Evolutionary conservation across 1,284 basidiomycete species (phyloP).

Genomic region (Naganishia sp.): DNA sequence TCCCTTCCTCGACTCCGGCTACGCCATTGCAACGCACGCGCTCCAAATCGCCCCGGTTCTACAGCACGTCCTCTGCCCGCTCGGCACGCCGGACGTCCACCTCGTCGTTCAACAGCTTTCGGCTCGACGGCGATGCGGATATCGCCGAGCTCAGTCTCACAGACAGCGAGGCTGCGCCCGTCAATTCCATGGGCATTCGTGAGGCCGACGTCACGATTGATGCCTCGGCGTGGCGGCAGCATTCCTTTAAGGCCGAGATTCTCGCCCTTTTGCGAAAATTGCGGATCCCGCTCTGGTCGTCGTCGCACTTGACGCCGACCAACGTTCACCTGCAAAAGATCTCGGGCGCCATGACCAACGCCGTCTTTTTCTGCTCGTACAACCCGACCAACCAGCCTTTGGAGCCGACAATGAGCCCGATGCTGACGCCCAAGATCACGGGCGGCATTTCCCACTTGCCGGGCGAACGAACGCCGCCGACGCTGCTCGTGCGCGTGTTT

Average conservation of each 20-base stretch:
- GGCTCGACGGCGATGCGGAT: slow-evolving; percentile 24
- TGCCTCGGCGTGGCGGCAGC: slow-evolving; percentile 64
- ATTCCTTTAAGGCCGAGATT: slow-evolving; percentile 53
- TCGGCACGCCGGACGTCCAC: slow-evolving; percentile 17
- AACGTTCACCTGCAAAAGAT: slow-evolving; percentile 71
- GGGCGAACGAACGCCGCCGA: slow-evolving; percentile 57
- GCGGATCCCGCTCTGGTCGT: slow-evolving; percentile 54
- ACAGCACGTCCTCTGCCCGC: not conserved
- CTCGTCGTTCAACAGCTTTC: slow-evolving; percentile 31
- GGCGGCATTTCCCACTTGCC: slow-evolving; percentile 30
- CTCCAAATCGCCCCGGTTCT: slow-evolving; percentile 9
- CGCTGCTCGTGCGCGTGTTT: slow-evolving; percentile 82
- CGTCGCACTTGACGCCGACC: slow-evolving; percentile 48
- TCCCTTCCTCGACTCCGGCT: slow-evolving; percentile 51
- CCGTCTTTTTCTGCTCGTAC: slow-evolving; percentile 83
- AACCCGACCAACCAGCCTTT: slow-evolving; percentile 49
- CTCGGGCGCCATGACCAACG: slow-evolving; percentile 89
- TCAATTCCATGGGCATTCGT: slow-evolving; percentile 57
- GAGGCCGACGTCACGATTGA: slow-evolving; percentile 66
- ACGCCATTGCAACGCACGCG: slow-evolving; percentile 59
- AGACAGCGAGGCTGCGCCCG: slow-evolving; percentile 7
- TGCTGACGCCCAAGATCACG: slow-evolving; percentile 52
- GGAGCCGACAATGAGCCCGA: slow-evolving; percentile 49
- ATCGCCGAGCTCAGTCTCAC: slow-evolving; percentile 5
- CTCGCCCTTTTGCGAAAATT: slow-evolving; percentile 45